Conservation (phyloP, 2,329 filamentous ascomycete species). For the Sporothrix protearum region DNA sequence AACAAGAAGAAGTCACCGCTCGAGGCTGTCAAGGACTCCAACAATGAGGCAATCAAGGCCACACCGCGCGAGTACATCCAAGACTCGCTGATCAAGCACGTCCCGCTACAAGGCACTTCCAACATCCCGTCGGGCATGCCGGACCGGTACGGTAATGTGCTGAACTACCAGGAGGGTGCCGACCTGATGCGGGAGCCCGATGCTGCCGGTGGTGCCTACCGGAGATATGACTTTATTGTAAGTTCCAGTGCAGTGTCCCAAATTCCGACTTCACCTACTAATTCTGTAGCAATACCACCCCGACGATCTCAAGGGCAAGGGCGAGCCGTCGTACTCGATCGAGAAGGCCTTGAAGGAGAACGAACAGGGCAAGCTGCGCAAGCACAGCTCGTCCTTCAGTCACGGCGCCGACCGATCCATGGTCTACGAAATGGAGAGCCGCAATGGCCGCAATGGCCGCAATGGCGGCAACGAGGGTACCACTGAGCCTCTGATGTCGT, state of each 20-base stretch:
- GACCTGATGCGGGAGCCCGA: constrained; percentile 76
- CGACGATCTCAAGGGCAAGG: constrained; percentile 78
- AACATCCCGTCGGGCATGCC: constrained; percentile 67
- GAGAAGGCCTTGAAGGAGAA: constrained; percentile 65
- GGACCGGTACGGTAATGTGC: constrained; percentile 65
- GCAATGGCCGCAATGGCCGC: constrained; percentile 42
- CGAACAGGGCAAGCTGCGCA: constrained; percentile 43
- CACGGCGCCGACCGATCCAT: constrained; percentile 26
- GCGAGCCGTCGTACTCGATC: constrained; percentile 69
- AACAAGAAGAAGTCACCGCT: constrained; percentile 63
- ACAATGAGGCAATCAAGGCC: constrained; percentile 72
- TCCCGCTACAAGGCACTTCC: constrained; percentile 78
- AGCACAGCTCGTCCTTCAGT: constrained; percentile 32
- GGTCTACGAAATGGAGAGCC: constrained; percentile 46
- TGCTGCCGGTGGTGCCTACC: constrained; percentile 69
- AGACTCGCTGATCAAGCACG: constrained; percentile 68
- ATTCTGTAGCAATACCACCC: constrained; percentile 60
- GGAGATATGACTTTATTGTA: constrained; percentile 70
- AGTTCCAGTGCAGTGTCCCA: constrained; percentile 34
- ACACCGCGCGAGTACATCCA: constrained; percentile 74
- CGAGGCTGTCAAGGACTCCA: constrained; percentile 69
- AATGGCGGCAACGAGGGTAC: constrained; percentile 29
- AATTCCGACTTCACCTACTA: constrained; percentile 48
- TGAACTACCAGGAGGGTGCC: constrained; percentile 79
- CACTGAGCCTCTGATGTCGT: constrained; percentile 22